A percentile compares a stretch with the other conserved stretches of the same genome.
Evolutionary conservation across 1,139 yeast genomes (phyloP).

Genomic region (Suhomyces chickasaworum): DNA sequence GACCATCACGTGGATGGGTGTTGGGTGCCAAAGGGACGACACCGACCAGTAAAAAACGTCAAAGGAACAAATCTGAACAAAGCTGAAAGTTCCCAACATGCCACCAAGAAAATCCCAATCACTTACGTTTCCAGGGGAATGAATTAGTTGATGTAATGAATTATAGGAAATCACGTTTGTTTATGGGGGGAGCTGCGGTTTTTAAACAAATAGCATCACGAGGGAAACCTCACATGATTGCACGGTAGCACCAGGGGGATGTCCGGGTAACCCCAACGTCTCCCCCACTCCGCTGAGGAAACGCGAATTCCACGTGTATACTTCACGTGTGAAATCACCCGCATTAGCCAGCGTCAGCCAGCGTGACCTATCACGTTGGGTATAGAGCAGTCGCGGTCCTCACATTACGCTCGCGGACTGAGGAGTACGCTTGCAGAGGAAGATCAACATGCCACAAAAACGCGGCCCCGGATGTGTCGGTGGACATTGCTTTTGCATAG

Average conservation of each 20-base stretch:
- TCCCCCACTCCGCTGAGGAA: too few relatives aligned
- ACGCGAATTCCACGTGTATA: constrained; percentile 3
- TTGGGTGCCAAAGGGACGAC: too few relatives aligned
- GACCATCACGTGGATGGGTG: background rate
- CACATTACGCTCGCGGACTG: constrained; percentile 6
- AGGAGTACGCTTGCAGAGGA: constrained; percentile 1
- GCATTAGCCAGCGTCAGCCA: background rate
- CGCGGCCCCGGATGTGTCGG: background rate
- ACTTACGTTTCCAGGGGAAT: constrained; percentile 3
- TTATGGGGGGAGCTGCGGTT: constrained; percentile 13
- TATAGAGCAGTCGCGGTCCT: background rate
- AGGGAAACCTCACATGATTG: constrained; percentile 30
- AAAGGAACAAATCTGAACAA: too few relatives aligned
- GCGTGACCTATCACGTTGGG: constrained; percentile 9
- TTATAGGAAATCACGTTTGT: constrained; percentile 18
- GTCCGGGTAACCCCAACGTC: constrained; percentile 6
- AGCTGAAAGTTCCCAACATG: background rate
- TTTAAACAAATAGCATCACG: constrained; percentile 25
- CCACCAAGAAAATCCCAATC: background rate
- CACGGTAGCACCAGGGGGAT: background rate
- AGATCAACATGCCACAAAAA: constrained; percentile 1
- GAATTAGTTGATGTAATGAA: background rate
- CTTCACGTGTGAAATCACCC: constrained; percentile 3
- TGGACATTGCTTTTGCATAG: background rate
- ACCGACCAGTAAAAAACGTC: too few relatives aligned